Conservation (phyloP, 139 green algal species). For the Chlamydomonas eustigma region DNA sequence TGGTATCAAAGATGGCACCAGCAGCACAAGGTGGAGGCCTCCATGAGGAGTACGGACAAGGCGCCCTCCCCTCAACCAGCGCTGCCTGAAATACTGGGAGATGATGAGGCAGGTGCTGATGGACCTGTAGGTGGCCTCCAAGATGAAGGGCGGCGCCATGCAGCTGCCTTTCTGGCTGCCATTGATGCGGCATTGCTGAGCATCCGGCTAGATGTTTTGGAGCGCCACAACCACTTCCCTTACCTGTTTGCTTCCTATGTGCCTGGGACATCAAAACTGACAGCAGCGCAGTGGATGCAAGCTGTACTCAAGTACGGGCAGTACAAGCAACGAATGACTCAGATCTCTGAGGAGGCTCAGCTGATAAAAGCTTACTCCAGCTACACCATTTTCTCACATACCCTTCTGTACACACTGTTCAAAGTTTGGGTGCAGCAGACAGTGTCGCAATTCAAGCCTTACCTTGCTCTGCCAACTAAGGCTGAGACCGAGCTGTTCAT, state of each 20-base stretch:
- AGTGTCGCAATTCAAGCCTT: neutral
- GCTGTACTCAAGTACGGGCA: conserved; percentile 21
- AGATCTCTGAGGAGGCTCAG: conserved; percentile 7
- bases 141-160: neutral
- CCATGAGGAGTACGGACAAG: neutral
- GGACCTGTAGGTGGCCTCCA: neutral
- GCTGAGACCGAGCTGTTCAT: conserved; percentile 4
- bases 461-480: conserved; percentile 9
- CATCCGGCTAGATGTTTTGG: conserved; percentile 6
- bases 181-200: conserved; percentile 18
- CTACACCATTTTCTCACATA: conserved; percentile 22
- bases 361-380: conserved; percentile 14
- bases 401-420: conserved; percentile 23
- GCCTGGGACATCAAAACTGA: neutral
- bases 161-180: conserved; percentile 17
- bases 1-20: conserved; percentile 22
- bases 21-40: neutral
- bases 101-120: too few relatives aligned
- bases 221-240: conserved; percentile 10
- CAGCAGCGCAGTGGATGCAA: conserved; percentile 32
- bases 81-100: too few relatives aligned
- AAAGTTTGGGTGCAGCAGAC: conserved; percentile 14
- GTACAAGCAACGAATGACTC: neutral
- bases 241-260: conserved; percentile 23
- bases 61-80: neutral